Base-by-base conservation (phyloP, 345 rosid species). In the Cochlearia excelsa region DNA sequence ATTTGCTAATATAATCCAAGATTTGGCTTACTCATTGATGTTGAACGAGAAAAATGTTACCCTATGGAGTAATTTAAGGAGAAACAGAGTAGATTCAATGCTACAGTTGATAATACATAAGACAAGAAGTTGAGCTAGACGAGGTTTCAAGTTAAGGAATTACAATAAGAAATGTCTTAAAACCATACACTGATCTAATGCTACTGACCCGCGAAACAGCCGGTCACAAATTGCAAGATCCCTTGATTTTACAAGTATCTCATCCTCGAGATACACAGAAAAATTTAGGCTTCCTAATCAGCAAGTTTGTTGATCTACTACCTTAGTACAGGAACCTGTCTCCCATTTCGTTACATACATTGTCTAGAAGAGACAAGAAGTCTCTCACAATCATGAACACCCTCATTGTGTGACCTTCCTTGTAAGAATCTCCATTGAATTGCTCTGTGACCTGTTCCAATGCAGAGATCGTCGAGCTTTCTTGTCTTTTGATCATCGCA, bases 371-470 rank as follows among this genome's bases (percentile, higher is more conserved):
- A 0, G 75, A 63, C 16, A 92, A 78, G 48, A 92, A 86, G 76
- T 92, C 94, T 67, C 97, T 78, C 51, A 87, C 96, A 41, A 84
- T 87, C 96, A 79, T 57, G 78, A 93, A 93, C 69, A 85, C 83
- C 74, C 93, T 82, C 76, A 84, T 74, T 0, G 93, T 95, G 70
- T 87, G 88, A 65, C 95, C 88, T 83, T 90, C 99, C 75, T 80
- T 85, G 0, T 80, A 81, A 11, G 87, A 78, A 77, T 87, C 84
- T 39, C 97, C 99, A 52, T 84, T 96, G 78, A 93, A 90, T 46
- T 87, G 84, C 65, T 87, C 96, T 2, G 95, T 84, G 40, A 90
- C 87, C 65, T 90, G 95, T 69, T 93, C 91, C 60, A 90, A 85
- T 53, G 82, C 73, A 30, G 88, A 82, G 53, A 81, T 48, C 3